Base-by-base conservation (phyloP, 345 rosid species). In the Adansonia digitata region DNA sequence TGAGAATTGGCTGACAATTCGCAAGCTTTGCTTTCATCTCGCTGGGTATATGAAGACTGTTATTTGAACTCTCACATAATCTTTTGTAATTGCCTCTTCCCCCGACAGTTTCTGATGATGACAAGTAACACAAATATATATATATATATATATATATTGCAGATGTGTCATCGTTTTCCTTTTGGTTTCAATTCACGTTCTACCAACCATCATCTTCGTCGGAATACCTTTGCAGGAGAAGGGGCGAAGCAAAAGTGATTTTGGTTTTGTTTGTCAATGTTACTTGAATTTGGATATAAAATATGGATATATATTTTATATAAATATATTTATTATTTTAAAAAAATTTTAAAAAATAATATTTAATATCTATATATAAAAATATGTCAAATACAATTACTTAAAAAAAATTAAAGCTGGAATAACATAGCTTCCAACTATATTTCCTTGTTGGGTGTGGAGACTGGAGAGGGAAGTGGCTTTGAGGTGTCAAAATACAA, bases 1-100 rank as follows among this genome's bases (percentile, higher is more conserved):
- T 17, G 82, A 80, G 69, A 87, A 75, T 64, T 84, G 75, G 93
- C 89, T 46, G 85, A 92, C 80, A 82, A 72, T 79, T 92, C 93
- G 93, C 90, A 85, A 35, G 79, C 84, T 81, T 53, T 80, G 69
- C 82, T 87, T 78, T 76, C 84, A 26, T 49, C 69, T 63, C 86
- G 74, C 65, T 81, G 83, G 85, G 75, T 63, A 35, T 29, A 29
- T 27, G 10, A 5, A 27, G 64, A 5, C 37, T 27, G 7, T 5
- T 27, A 27, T 27, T 10, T 27, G 4, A 27, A 27, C 39, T 27
- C 18, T 59, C 39, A 5, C 14, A 59, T 27, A 27, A 26, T 42
- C 51, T 9, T 39, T n/a, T n/a, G 52, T 11, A 42, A 42, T 40
- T 42, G 8, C 51, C 11, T 22, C n/a, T n/a, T n/a, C n/a, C n/a